Percentiles rank a stretch among this genome's conserved stretches.
Conservation (phyloP, 305 asterid species). For the Solanum hybrid region DNA sequence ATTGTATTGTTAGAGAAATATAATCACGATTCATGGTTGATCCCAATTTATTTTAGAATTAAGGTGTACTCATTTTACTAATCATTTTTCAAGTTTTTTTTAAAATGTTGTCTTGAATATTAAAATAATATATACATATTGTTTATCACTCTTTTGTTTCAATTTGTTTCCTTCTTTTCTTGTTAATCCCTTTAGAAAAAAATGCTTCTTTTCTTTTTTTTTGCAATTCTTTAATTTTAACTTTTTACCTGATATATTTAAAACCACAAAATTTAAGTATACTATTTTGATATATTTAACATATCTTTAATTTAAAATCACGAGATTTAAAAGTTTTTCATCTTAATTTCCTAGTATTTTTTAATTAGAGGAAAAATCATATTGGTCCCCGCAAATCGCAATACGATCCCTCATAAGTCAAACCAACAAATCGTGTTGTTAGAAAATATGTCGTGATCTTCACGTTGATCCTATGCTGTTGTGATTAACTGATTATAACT, state of each 20-base stretch:
- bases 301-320: neutral
- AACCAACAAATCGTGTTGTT: neutral
- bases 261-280: neutral
- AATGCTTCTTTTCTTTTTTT: neutral
- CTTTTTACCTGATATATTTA: neutral
- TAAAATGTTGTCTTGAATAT: neutral
- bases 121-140: neutral
- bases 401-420: neutral
- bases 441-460: neutral
- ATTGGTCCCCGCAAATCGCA: neutral
- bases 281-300: neutral
- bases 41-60: neutral
- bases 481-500: neutral
- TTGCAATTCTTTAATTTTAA: neutral
- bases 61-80: neutral
- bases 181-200: neutral
- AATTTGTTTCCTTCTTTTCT: neutral
- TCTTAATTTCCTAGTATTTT: neutral
- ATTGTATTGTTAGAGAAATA: neutral
- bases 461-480: neutral
- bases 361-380: neutral
- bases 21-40: neutral
- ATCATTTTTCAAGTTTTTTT: neutral
- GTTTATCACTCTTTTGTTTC: accelerated
- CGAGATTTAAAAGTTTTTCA: neutral